phyloP scores from a whole-genome alignment of 106 monocot genomes.

The Apostasia shenzhenica region DNA sequence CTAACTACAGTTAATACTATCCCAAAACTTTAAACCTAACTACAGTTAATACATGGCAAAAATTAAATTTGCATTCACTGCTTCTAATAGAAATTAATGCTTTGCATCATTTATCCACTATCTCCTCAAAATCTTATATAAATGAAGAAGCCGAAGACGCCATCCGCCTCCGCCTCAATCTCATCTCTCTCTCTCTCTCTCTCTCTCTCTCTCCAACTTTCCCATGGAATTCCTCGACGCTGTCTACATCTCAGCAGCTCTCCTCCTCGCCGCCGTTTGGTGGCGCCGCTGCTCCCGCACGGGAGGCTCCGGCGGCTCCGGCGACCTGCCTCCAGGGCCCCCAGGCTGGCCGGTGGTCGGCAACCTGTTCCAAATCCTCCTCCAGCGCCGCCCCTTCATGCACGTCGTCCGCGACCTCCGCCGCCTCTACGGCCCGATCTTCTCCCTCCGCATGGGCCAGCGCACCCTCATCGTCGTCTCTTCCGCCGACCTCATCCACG shows the following conservation, averaged over 20 bases:
- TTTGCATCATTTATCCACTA: too few relatives aligned
- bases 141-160: too few relatives aligned
- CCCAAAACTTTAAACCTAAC: too few relatives aligned
- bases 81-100: too few relatives aligned
- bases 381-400: conserved; percentile 79
- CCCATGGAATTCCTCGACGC: conserved; percentile 43
- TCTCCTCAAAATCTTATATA: too few relatives aligned
- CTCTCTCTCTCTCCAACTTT: too few relatives aligned
- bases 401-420: conserved; percentile 82
- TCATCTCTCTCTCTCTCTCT: too few relatives aligned
- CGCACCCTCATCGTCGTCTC: conserved; percentile 67
- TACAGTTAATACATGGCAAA: too few relatives aligned
- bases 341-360: conserved; percentile 87
- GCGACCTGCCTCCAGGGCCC: conserved; percentile 68
- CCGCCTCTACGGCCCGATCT: conserved; percentile 75
- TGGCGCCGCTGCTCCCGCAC: conserved; percentile 36
- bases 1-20: too few relatives aligned
- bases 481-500: conserved; percentile 75
- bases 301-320: not conserved
- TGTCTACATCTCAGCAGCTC: conserved; percentile 16
- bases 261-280: conserved; percentile 31
- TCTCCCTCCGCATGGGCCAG: conserved; percentile 85
- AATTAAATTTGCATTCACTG: too few relatives aligned
- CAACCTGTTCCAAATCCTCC: conserved; percentile 78
- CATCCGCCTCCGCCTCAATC: too few relatives aligned